phyloP scores from a whole-genome alignment of 2,329 filamentous ascomycete genomes.

The Lecanicillium sp. region DNA sequence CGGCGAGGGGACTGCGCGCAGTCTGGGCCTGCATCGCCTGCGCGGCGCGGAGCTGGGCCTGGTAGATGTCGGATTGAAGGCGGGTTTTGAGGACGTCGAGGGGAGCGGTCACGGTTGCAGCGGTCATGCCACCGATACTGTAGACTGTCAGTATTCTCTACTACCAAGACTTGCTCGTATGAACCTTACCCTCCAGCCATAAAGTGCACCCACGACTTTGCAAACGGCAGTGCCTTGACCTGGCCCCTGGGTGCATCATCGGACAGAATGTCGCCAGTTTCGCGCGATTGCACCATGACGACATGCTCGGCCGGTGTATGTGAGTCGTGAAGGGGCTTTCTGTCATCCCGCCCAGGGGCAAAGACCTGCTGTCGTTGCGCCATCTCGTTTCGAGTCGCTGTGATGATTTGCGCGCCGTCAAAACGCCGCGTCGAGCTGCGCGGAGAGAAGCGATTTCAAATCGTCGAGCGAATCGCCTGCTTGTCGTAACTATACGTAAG shows the following conservation, averaged over 20 bases:
- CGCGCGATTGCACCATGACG: slow-evolving; percentile 52
- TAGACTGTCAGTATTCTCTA: slow-evolving; percentile 14
- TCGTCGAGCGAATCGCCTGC: too few relatives aligned
- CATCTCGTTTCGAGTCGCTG: slow-evolving; percentile 27
- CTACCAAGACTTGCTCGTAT: slow-evolving; percentile 13
- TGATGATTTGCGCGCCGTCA: too few relatives aligned
- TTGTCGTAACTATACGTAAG: too few relatives aligned
- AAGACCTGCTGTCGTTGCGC: slow-evolving; percentile 26
- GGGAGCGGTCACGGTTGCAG: slow-evolving; percentile 86
- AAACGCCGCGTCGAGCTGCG: too few relatives aligned
- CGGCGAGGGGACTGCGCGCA: slow-evolving; percentile 58
- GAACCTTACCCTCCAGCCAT: slow-evolving; percentile 75
- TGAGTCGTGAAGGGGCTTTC: slow-evolving; percentile 24
- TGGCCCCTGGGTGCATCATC: slow-evolving; percentile 31
- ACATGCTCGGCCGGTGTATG: slow-evolving; percentile 28
- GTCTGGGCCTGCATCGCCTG: slow-evolving; percentile 53
- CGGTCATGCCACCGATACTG: slow-evolving; percentile 83
- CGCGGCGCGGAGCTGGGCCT: slow-evolving; percentile 67
- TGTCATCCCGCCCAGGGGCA: slow-evolving; percentile 27
- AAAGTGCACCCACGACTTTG: slow-evolving; percentile 87
- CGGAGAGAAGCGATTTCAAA: too few relatives aligned
- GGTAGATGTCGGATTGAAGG: slow-evolving; percentile 91
- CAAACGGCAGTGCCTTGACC: slow-evolving; percentile 43
- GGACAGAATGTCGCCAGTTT: slow-evolving; percentile 52
- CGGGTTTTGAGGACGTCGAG: slow-evolving; percentile 92